Conservation (phyloP, 140 eudicot species). For the Flaveria floridana region DNA sequence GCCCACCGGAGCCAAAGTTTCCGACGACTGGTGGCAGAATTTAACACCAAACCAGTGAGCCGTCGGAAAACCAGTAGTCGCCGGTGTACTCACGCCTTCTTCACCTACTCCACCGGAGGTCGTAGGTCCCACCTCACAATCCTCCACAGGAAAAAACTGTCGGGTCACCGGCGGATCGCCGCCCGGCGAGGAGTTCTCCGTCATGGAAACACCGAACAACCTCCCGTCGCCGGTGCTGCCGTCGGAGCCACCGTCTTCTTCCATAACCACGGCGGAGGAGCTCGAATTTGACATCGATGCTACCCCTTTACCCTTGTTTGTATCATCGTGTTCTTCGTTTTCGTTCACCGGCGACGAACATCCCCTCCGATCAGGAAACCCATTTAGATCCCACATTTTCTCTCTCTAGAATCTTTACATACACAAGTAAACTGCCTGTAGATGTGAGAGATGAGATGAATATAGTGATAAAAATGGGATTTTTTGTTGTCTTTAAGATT, state of each 20-base stretch:
- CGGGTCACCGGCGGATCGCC: conserved; percentile 55
- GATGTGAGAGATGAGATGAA: conserved; percentile 18
- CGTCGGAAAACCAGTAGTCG: conserved; percentile 39
- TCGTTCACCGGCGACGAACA: neutral
- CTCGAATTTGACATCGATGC: conserved; percentile 66
- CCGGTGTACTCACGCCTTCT: conserved; percentile 12
- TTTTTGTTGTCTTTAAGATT: conserved; percentile 11
- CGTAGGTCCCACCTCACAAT: conserved; percentile 39
- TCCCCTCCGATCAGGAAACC: conserved; percentile 46
- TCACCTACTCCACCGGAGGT: conserved; percentile 32
- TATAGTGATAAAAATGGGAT: conserved; percentile 24
- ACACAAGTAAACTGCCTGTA: neutral
- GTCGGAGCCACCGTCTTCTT: conserved; percentile 43
- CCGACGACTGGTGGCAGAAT: conserved; percentile 58
- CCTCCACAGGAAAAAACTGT: conserved; percentile 73
- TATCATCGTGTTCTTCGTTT: conserved; percentile 35
- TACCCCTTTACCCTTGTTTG: conserved; percentile 60
- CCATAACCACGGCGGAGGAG: conserved; percentile 60
- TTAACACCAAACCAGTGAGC: conserved; percentile 88
- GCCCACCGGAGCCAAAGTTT: conserved; percentile 27
- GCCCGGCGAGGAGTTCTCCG: conserved; percentile 4
- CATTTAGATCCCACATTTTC: conserved; percentile 85
- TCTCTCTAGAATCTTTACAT: conserved; percentile 1
- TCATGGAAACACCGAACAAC: conserved; percentile 49
- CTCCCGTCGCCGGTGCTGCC: conserved; percentile 11